These are phyloP conservation scores for Hamiltosporidium tvaerminnensis DNA, from an alignment of 371 early-diverging fungal species.

Conservation along the genomic window DNA sequence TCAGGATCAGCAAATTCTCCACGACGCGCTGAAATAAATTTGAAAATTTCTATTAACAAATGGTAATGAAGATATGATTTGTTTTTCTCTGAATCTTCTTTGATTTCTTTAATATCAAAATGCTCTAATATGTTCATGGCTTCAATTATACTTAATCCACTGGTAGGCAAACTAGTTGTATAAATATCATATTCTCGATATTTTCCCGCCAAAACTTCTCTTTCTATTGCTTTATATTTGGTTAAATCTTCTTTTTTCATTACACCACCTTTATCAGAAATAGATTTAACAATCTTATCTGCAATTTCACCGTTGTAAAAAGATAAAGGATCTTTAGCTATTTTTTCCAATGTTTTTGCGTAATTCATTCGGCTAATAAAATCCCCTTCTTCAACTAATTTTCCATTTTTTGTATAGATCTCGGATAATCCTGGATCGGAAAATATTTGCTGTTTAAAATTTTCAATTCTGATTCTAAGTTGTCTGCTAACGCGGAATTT, in stretches of 20 bases:
- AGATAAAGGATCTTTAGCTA: conserved; percentile 64
- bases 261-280: conserved; percentile 62
- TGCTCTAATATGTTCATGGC: conserved; percentile 72
- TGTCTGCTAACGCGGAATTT: conserved; percentile 53
- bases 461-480: neutral
- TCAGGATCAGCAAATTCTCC: conserved; percentile 66
- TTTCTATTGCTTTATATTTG: conserved; percentile 57
- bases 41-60: conserved; percentile 68
- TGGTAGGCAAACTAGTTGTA: conserved; percentile 37
- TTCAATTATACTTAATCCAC: conserved; percentile 63
- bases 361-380: conserved; percentile 58
- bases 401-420: conserved; percentile 60
- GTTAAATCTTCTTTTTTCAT: conserved; percentile 64
- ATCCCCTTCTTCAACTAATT: conserved; percentile 58
- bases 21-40: conserved; percentile 69
- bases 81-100: conserved; percentile 24
- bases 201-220: conserved; percentile 14
- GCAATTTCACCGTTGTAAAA: conserved; percentile 78
- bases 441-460: conserved; percentile 37
- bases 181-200: conserved; percentile 32
- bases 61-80: conserved; percentile 18
- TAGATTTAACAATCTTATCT: conserved; percentile 57
- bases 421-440: conserved; percentile 52
- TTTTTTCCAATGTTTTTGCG: conserved; percentile 62
- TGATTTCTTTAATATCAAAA: conserved; percentile 57